Conservation (phyloP, 1,139 yeast species). For the Diutina ranongensis region DNA sequence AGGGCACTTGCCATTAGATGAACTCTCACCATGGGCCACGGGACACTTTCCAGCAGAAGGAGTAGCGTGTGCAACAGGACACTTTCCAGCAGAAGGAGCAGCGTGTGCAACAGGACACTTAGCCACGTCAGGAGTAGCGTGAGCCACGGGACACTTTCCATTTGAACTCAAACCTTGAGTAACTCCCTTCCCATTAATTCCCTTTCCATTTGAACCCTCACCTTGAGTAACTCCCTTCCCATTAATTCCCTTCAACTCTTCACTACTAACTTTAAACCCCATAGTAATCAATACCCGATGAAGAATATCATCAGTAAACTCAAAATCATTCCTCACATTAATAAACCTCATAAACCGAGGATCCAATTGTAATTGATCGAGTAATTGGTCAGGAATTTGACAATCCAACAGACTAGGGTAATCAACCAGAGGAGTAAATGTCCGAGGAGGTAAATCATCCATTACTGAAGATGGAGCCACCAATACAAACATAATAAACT, state of each 20-base stretch:
- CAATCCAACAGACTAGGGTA: not conserved
- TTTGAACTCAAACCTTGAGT: not conserved
- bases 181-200: not conserved
- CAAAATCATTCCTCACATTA: not conserved
- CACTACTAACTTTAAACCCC: not conserved
- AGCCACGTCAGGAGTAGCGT: not conserved
- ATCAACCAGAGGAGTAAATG: not conserved
- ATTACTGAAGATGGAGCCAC: not conserved
- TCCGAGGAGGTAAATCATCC: not conserved
- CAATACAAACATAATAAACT: not conserved
- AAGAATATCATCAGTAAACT: not conserved
- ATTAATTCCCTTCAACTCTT: not conserved
- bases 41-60: not conserved
- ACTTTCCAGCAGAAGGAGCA: not conserved
- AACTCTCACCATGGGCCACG: not conserved
- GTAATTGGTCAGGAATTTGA: not conserved
- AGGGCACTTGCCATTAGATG: not conserved
- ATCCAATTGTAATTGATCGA: not conserved
- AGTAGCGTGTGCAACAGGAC: constrained; percentile 2
- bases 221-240: not conserved
- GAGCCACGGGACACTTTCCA: constrained; percentile 1
- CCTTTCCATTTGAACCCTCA: not conserved
- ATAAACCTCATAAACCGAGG: not conserved
- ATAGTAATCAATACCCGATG: not conserved
- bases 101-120: not conserved